Evolutionary conservation across 208 protist genomes (phyloP), one percentile per base, ranked within the genome.

Genomic region (Crithidia fasciculata): DNA sequence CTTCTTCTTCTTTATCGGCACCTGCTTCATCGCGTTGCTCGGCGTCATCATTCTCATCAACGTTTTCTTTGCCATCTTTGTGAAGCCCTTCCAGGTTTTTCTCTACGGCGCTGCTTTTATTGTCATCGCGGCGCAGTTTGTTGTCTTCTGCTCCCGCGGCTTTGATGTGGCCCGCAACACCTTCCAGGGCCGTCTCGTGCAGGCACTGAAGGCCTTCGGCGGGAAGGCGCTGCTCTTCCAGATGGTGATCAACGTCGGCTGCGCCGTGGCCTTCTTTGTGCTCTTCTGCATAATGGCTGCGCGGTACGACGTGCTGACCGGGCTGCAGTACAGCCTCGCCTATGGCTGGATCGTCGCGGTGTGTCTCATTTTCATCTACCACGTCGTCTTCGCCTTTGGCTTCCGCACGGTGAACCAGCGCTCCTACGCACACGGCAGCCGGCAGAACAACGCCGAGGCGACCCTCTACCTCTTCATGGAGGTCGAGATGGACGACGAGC

Each of bases 21-120:
- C 81, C 5, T 55, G 89, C 37, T 88, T 94, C 68, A 68, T 78
- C 28, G 80, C 79, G 5, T 41, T 92, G 4, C 60, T 91, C 41
- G 83, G 83, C 9, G 79, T 70, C n/a, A 43, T 75, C 19, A 79
- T 75, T 41, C 67, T 89, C 72, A 59, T 76, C 47, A 61, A 84
- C 62, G 68, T 91, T 44, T 94, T 91, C 70, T 89, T 92, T 55
- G 81, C 83, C 36, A 88, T 92, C 50, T 87, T 95, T 59, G 52
- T 78, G 18, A 6, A 71, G 43, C 85, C 87, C 10, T 90, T 83
- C 63, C 60, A 92, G 36, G 71, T 87, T 2, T 92, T 92, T 57
- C 83, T 74, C 19, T 91, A 87, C 69, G 87, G 90, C 10, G 71
- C 60, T 41, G 81, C 85, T 6, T 79, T 92, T 13, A 18, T 90